A percentile compares a stretch with the other conserved stretches of the same genome.
phyloP scores from a whole-genome alignment of 1,284 basidiomycete species.

The Sparassis latifolia region DNA sequence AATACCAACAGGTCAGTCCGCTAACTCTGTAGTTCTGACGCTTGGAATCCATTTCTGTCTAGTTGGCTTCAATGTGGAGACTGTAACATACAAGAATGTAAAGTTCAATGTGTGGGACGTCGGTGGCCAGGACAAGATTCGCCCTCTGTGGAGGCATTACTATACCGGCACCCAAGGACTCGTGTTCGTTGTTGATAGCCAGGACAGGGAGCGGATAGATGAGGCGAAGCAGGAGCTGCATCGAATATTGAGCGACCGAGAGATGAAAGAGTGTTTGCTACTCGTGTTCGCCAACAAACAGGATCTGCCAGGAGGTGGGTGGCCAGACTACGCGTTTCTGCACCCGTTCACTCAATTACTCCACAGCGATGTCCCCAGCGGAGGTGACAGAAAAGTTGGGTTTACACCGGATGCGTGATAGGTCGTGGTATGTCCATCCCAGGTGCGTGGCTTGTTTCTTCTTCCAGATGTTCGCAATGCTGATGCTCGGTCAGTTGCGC shows the following conservation, averaged over 20 bases:
- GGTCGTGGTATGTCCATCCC: constrained; percentile 98
- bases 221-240: constrained; percentile 97
- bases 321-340: not conserved
- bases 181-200: constrained; percentile 90
- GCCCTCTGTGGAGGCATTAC: constrained; percentile 98
- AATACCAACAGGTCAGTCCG: constrained; percentile 85
- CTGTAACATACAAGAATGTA: constrained; percentile 99
- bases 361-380: constrained; percentile 92
- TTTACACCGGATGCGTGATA: constrained; percentile 91
- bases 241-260: constrained; percentile 92
- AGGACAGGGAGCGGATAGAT: constrained; percentile 92
- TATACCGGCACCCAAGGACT: constrained; percentile 99
- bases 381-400: constrained; percentile 98
- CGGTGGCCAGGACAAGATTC: constrained; percentile 97
- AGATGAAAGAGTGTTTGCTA: constrained; percentile 96
- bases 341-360: not conserved
- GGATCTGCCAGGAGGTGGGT: constrained; percentile 91
- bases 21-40: not conserved
- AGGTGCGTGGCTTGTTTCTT: constrained; percentile 49
- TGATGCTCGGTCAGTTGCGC: constrained; percentile 60
- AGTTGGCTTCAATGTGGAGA: constrained; percentile 99
- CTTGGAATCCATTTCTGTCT: not conserved
- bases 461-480: not conserved
- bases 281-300: constrained; percentile 99
- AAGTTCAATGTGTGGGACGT: constrained; percentile 99